phyloP scores from a whole-genome alignment of 768 basidiomycete species.

The Auricularia sp. region DNA sequence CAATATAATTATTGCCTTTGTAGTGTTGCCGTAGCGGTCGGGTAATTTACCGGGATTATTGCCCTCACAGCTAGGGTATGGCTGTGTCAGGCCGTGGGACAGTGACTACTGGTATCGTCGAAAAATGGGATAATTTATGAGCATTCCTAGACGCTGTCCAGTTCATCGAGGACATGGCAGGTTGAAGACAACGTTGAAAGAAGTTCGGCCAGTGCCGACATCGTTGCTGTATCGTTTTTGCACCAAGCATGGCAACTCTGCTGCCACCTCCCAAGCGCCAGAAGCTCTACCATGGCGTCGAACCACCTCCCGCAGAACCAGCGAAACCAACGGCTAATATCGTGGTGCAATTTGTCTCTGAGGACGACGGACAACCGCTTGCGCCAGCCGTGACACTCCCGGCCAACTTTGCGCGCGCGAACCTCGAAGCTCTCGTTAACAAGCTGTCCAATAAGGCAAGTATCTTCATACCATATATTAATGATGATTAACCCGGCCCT shows the following conservation, averaged over 20 bases:
- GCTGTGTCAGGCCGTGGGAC: too few relatives aligned
- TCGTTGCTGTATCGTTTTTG: too few relatives aligned
- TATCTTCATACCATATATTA: conserved; percentile 5
- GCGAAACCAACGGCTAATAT: conserved; percentile 48
- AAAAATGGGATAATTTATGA: too few relatives aligned
- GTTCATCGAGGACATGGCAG: too few relatives aligned
- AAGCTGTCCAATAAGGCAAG: conserved; percentile 64
- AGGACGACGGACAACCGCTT: conserved; percentile 70
- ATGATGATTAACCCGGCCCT: background rate
- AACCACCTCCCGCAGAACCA: conserved; percentile 49
- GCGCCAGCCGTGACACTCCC: conserved; percentile 87
- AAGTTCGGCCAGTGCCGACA: too few relatives aligned
- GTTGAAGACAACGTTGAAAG: too few relatives aligned
- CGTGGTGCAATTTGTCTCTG: conserved; percentile 86
- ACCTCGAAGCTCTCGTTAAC: conserved; percentile 82
- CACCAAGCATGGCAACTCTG: conserved; percentile 58
- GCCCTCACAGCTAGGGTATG: too few relatives aligned
- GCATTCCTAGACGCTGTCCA: too few relatives aligned
- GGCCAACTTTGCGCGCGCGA: conserved; percentile 75
- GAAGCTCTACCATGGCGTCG: conserved; percentile 69
- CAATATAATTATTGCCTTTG: too few relatives aligned
- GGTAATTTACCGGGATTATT: too few relatives aligned
- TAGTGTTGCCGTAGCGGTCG: too few relatives aligned
- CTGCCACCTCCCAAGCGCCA: conserved; percentile 84
- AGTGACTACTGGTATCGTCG: too few relatives aligned